Evolutionary conservation across 441 rosid species (phyloP), one percentile per base, ranked within the genome.

Genomic region (Theobroma grandiflorum): DNA sequence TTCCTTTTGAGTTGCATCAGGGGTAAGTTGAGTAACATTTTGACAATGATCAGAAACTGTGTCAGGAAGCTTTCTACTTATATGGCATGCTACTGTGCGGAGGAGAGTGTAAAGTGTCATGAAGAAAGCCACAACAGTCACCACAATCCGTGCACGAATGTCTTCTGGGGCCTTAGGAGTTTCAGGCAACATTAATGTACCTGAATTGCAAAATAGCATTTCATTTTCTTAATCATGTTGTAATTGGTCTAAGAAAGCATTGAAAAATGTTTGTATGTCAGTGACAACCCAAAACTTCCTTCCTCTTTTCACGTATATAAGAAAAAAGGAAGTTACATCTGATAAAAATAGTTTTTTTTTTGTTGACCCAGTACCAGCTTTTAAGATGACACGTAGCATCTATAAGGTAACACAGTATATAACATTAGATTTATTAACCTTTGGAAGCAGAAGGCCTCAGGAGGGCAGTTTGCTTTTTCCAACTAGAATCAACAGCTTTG

Each of bases 401-500:
- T 22, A 16, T 59, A 69, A 20, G 52, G 73, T 33, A 10, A 57
- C 22, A 43, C 11, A 22, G 38, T 33, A 31, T 10, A 12, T 38
- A 33, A 58, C 15, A 62, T 20, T 42, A 67, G 33, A 42, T 81
- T 81, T 67, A 75, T 86, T 79, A 81, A 93, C 99, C 96, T 93
- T 89, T 89, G 53, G 96, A 88, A 81, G 90, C 85, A 50, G 85
- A 71, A 80, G 87, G 85, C 84, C 84, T 87, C 78, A 84, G 90
- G 47, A 82, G 70, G 5, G 95, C 77, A 4, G 91, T 77, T 83
- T 88, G 94, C 85, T 89, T 93, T 86, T 92, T 93, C 98, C 99
- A 97, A 77, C 88, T 82, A 79, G 97, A 87, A 77, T 95, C 96
- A 59, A 97, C 99, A 49, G 95, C 95, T 87, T 97, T 97, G 87